These are phyloP conservation scores for Dictyostelium intermedium DNA, from an alignment of 78 protist species.

Conservation along the genomic window DNA sequence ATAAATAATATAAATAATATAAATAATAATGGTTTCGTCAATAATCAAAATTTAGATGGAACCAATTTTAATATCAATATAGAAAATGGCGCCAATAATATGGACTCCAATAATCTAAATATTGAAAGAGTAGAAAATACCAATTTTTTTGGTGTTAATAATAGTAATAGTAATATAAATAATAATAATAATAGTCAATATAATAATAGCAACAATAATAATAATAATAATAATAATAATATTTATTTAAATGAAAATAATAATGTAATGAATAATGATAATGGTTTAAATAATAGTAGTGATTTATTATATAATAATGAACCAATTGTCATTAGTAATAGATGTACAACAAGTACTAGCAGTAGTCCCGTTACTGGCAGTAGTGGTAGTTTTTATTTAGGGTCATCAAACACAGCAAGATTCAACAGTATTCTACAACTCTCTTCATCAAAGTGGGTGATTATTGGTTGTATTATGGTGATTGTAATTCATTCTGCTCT, in stretches of 20 bases:
- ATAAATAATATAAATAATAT: background rate
- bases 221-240: background rate
- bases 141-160: background rate
- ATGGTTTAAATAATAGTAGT: no score
- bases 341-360: background rate
- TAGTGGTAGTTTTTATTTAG: background rate
- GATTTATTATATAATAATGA: background rate
- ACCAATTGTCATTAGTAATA: slow-evolving; percentile 25
- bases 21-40: background rate
- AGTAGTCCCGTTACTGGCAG: background rate
- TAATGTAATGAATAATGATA: background rate
- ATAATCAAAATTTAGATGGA: background rate
- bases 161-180: background rate
- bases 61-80: slow-evolving; percentile 3
- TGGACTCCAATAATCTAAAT: background rate
- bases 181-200: background rate
- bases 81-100: background rate
- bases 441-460: slow-evolving; percentile 50
- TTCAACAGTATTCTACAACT: slow-evolving; percentile 37
- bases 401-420: background rate
- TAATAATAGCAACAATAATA: background rate
- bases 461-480: slow-evolving; percentile 2
- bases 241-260: background rate
- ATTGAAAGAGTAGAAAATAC: background rate
- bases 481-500: slow-evolving; percentile 49